Evolutionary conservation across 2,329 filamentous ascomycete species (phyloP), one percentile per base, ranked within the genome.

Genomic region (Aureobasidium sp.): DNA sequence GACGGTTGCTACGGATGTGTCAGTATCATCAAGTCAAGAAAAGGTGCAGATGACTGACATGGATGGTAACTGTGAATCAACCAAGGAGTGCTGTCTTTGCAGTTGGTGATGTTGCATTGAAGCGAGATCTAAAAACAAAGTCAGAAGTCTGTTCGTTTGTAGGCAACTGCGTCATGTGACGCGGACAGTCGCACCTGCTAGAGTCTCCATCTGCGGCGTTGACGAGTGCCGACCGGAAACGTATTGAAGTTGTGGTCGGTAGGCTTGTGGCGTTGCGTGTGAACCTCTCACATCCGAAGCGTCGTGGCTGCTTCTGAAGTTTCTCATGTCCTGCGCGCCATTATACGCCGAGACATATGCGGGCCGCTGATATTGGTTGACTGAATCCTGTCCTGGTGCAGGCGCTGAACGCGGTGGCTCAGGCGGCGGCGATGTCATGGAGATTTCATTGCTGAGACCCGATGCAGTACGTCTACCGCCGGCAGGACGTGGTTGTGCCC

Each of bases 71-170:
- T 45, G 50, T 49, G 45, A 3, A 8, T 60, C 60, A 16, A 53
- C 61, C 32, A 63, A n/a, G 3, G 63, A 54, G 21, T 61, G 54
- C 5, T 63, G 50, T 55, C 75, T 72, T 29, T 72, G 67, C 47
- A 72, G 66, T 67, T 76, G 76, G 65, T 78, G 77, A 50, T 77
- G 76, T 66, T 78, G 77, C 73, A 78, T 77, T 8, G 75, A 74
- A 50, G 77, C 77, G 61, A 79, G 71, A 69, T 80, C 78, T 77
- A 65, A 27, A 59, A 61, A 42, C 34, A 37, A 45, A 13, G 45
- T 61, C 42, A 60, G n/a, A 51, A 50, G 32, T 32, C 25, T 14
- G 25, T n/a, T 47, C 32, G 54, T 47, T 58, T 58, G 54, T 32
- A 48, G 39, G 30, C 41, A 48, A 29, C 3, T 32, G 21, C 55